Conservation (phyloP, 108 stramenopile species). For the Skeletonema menzelii region DNA sequence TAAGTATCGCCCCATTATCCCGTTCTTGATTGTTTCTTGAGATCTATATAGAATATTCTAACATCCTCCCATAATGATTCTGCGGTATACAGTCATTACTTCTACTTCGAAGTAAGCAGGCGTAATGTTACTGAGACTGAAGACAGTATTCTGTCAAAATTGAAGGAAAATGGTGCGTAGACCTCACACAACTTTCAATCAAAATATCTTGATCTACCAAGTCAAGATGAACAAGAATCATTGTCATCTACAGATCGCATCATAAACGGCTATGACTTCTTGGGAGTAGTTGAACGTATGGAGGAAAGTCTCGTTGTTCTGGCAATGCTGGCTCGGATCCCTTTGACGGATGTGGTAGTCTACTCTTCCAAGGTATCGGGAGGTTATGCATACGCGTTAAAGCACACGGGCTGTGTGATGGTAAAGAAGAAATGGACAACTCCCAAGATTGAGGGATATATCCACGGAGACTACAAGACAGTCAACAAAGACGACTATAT, state of each 20-base stretch:
- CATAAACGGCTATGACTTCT: constrained; percentile 53
- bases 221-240: background rate
- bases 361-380: too few relatives aligned
- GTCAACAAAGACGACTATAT: constrained; percentile 13
- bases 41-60: background rate
- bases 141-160: background rate
- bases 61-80: background rate
- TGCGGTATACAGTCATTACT: background rate
- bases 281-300: constrained; percentile 52
- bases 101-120: background rate
- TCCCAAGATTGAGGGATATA: constrained; percentile 1
- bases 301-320: constrained; percentile 56
- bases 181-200: background rate
- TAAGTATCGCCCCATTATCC: too few relatives aligned
- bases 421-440: constrained; percentile 3
- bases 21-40: background rate
- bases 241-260: background rate
- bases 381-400: too few relatives aligned
- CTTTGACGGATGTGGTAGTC: too few relatives aligned
- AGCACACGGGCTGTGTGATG: background rate
- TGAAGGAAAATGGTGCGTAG: too few relatives aligned
- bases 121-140: background rate
- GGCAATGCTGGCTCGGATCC: constrained; percentile 12
- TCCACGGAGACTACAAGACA: constrained; percentile 17
- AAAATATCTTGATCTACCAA: background rate